Percentiles rank a stretch among this genome's conserved stretches.
Evolutionary conservation across 768 basidiomycete species (phyloP).

Genomic region (Leccinellum luteum): DNA sequence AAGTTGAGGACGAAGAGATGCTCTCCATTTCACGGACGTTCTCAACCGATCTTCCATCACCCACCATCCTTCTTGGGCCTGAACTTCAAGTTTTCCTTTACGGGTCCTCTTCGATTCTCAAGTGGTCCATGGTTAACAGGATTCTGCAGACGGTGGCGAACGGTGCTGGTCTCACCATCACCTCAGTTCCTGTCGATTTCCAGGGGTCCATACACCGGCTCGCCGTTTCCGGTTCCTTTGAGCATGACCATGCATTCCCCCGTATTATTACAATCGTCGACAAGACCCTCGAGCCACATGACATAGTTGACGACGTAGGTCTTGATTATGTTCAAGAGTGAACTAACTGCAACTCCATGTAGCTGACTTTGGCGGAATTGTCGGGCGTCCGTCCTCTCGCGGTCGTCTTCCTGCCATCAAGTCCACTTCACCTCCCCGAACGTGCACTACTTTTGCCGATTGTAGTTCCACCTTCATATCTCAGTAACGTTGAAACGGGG

Average conservation of each 20-base stretch:
- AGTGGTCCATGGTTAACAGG: conserved; percentile 59
- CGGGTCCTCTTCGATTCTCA: conserved; percentile 54
- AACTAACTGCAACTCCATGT: conserved; percentile 30
- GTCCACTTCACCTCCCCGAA: conserved; percentile 33
- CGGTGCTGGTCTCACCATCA: conserved; percentile 33
- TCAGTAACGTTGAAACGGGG: conserved; percentile 23
- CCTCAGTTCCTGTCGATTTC: conserved; percentile 19
- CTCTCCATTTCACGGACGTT: conserved; percentile 18
- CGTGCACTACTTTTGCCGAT: conserved; percentile 62
- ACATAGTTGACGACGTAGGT: conserved; percentile 29
- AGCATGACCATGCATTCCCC: conserved; percentile 27
- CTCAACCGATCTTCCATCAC: conserved; percentile 33
- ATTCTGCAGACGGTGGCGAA: conserved; percentile 54
- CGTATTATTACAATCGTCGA: conserved; percentile 39
- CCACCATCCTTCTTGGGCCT: conserved; percentile 24
- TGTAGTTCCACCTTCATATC: conserved; percentile 29
- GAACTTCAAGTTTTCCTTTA: conserved; percentile 68
- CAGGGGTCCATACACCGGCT: conserved; percentile 25
- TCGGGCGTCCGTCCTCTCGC: conserved; percentile 57
- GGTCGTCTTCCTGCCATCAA: conserved; percentile 61
- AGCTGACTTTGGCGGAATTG: conserved; percentile 41
- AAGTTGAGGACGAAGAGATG: conserved; percentile 34
- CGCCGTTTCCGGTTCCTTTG: conserved; percentile 25
- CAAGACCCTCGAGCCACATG: conserved; percentile 25
- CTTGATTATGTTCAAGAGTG: conserved; percentile 11